phyloP scores from a whole-genome alignment of 169 alveolate genomes.

The Plasmodium vivax region DNA sequence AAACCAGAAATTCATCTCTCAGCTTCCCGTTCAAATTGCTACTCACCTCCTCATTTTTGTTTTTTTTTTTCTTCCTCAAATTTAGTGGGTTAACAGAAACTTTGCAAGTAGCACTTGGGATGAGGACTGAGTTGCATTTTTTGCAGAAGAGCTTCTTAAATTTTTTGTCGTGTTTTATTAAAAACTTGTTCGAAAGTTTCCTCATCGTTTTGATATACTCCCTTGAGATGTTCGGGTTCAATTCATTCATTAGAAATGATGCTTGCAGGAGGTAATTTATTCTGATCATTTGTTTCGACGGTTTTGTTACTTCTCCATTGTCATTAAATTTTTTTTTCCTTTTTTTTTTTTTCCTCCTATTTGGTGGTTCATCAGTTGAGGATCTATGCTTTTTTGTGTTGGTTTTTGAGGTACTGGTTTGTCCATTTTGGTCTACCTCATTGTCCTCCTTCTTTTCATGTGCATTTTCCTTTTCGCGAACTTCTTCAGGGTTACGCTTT shows the following conservation, averaged over 20 bases:
- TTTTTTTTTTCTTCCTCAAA: constrained; percentile 19
- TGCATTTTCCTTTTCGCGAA: background rate
- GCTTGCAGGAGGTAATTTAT: constrained; percentile 72
- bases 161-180: constrained; percentile 63
- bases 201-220: constrained; percentile 73
- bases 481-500: background rate
- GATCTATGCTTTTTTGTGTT: background rate
- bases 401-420: background rate
- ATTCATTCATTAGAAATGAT: constrained; percentile 51
- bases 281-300: constrained; percentile 70
- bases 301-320: constrained; percentile 25
- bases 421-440: constrained; percentile 1
- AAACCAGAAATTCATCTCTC: constrained; percentile 57
- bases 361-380: constrained; percentile 15
- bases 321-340: constrained; percentile 41
- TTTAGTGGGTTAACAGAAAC: constrained; percentile 56
- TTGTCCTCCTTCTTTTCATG: background rate
- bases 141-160: constrained; percentile 72
- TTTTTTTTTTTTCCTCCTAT: constrained; percentile 15
- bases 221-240: constrained; percentile 47
- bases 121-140: constrained; percentile 73
- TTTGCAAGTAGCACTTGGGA: constrained; percentile 71
- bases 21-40: constrained; percentile 4
- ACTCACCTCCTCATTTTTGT: constrained; percentile 2
- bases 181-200: constrained; percentile 65